Evolutionary conservation across 495 filamentous ascomycete species (phyloP), one percentile per base, ranked within the genome.

Genomic region (Penicillium pulvis): DNA sequence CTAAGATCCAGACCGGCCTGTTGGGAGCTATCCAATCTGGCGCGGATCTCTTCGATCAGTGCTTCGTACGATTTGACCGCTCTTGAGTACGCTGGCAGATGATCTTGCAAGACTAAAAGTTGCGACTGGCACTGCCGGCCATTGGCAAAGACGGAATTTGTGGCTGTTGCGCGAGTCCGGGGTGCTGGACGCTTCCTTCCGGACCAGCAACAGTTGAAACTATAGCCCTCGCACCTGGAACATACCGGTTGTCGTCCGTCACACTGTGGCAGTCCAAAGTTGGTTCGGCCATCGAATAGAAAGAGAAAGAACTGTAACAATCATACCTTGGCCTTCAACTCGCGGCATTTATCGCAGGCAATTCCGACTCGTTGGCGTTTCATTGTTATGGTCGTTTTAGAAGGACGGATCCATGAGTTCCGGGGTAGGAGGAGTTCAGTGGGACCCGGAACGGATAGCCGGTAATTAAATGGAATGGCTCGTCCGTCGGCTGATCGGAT

Each of bases 221-320:
- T 61, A 44, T 69, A 69, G 8, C 66, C 66, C 31, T 56, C 55
- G 42, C 66, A 69, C 50, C 66, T 55, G 33, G 63, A 55, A 46
- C 66, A 69, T 1, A 62, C 42, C 14, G 66, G 66, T 24, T 61
- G 66, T 28, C 53, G 42, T 16, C 66, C 66, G 58, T 69, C 66
- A 39, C 66, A 69, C 66, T 69, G n/a, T n/a, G n/a, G 35, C 39
- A 48, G 17, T 20, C 14, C n/a, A n/a, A n/a, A 20, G 31, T 31
- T 35, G 51, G 56, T 51, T 41, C 42, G 20, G 51, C 35, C 6
- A n/a, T n/a, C n/a, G n/a, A n/a, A n/a, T n/a, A n/a, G n/a, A n/a
- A n/a, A n/a, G n/a, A n/a, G n/a, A n/a, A n/a, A n/a, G n/a, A n/a
- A n/a, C n/a, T n/a, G n/a, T n/a, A n/a, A n/a, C n/a, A n/a, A 20